These are phyloP conservation scores for Filosporella fistucella DNA, from an alignment of 495 filamentous ascomycete species.

Conservation along the genomic window DNA sequence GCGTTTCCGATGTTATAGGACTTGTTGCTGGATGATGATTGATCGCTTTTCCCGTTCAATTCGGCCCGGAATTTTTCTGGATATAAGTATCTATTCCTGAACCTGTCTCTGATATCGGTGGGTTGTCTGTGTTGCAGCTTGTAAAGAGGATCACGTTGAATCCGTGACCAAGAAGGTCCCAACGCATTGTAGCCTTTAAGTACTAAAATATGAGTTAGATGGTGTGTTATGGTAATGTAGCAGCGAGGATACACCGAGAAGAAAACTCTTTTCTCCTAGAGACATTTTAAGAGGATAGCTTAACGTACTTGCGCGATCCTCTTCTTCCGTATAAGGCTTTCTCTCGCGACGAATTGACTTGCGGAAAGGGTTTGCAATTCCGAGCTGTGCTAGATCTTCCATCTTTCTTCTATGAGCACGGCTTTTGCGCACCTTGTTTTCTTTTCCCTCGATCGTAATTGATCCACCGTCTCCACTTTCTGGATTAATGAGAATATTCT, in stretches of 20 bases:
- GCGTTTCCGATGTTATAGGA: not conserved
- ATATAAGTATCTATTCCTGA: constrained; percentile 62
- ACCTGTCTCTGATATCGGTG: constrained; percentile 78
- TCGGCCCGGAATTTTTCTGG: constrained; percentile 54
- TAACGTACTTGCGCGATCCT: constrained; percentile 74
- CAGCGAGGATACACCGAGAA: no score
- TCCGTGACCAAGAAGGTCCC: constrained; percentile 77
- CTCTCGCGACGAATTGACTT: constrained; percentile 49
- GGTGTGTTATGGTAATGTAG: no score
- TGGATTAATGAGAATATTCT: constrained; percentile 41
- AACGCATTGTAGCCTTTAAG: constrained; percentile 70
- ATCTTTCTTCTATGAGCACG: constrained; percentile 49
- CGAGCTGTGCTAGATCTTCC: constrained; percentile 51
- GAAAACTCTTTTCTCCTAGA: no score
- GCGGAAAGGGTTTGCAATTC: constrained; percentile 49
- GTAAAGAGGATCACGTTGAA: constrained; percentile 66
- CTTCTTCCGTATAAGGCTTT: constrained; percentile 64
- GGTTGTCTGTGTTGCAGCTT: constrained; percentile 62
- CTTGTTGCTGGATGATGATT: not conserved
- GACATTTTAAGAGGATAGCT: no score
- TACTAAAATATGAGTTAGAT: no score
- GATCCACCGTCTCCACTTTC: constrained; percentile 22
- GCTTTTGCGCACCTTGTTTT: constrained; percentile 34
- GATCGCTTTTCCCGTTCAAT: constrained; percentile 5
- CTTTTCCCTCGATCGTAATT: not conserved